Evolutionary conservation across 2,329 filamentous ascomycete genomes (phyloP), one percentile per base, ranked within the genome.

Genomic region (Penicillium verrucosum): DNA sequence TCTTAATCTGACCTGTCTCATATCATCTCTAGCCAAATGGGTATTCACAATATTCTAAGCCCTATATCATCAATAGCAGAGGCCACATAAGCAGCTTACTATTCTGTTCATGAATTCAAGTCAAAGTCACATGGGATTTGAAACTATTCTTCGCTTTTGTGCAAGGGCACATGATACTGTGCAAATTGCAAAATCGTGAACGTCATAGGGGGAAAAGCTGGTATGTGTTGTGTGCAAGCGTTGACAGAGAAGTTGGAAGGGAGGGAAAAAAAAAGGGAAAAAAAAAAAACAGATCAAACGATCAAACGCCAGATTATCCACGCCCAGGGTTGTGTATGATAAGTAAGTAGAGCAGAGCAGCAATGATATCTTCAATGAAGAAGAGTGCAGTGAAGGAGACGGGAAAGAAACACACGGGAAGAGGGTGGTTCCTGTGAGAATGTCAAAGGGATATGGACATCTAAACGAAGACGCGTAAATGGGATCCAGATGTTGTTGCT

Each of bases 401-500:
- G 23, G 34, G 12, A 23, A 50, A 52, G 27, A 11, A 25, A 30
- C 29, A 34, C n/a, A 30, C n/a, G 30, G 38, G 32, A 27, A 46
- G 18, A 36, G 27, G 29, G 48, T 48, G 23, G 42, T 38, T 46
- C 34, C 63, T 64, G 65, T 63, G 62, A 63, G 37, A 60, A 52
- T 69, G 61, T 60, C 67, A 57, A 64, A 57, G 56, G 58, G 57
- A 49, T 41, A 52, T 51, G 47, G 58, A 60, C 60, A 41, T 61
- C 66, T 61, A 68, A 61, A 60, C 62, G 51, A 62, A 60, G 57
- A 60, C 52, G 60, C 56, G 57, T 68, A 70, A 65, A 70, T 70
- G 51, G 54, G 53, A 65, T 62, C 65, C 63, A 69, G 69, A 70
- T 70, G 66, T 69, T 70, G 66, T 69, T 68, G 68, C 60, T 65